Conservation (phyloP, 805 yeast species). For the Starmerella bombicola region DNA sequence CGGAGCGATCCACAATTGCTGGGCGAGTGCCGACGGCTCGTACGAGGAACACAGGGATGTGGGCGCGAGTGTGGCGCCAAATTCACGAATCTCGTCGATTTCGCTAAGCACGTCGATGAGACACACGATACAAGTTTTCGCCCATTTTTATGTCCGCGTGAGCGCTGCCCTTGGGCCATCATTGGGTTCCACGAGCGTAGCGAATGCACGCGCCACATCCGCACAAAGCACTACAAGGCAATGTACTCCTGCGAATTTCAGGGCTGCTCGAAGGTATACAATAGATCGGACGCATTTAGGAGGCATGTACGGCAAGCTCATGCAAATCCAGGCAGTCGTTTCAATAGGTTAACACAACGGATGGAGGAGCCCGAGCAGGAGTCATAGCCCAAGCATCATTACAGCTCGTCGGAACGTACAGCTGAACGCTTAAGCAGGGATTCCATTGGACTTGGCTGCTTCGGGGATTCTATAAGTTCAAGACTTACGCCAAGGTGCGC, state of each 20-base stretch:
- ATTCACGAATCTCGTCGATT: slow-evolving; percentile 13
- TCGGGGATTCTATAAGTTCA: no score
- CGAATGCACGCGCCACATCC: slow-evolving; percentile 20
- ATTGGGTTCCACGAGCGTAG: slow-evolving; percentile 22
- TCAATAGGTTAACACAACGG: slow-evolving; percentile 7
- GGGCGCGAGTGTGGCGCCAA: slow-evolving; percentile 19
- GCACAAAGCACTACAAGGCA: slow-evolving; percentile 19
- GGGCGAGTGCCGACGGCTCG: slow-evolving; percentile 15
- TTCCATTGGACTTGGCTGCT: no score
- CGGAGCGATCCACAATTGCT: slow-evolving; percentile 8
- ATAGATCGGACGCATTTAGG: slow-evolving; percentile 20
- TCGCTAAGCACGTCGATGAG: slow-evolving; percentile 15
- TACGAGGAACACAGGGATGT: slow-evolving; percentile 21
- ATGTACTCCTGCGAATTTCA: slow-evolving; percentile 18
- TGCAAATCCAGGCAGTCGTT: slow-evolving; percentile 10
- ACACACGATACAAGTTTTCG: slow-evolving; percentile 16
- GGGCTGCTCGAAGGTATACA: slow-evolving; percentile 18
- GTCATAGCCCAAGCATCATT: no score
- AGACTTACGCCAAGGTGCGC: no score
- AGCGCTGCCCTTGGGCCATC: slow-evolving; percentile 18
- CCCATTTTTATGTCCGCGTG: slow-evolving; percentile 17
- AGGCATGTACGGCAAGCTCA: slow-evolving; percentile 20
- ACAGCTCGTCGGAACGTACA: no score
- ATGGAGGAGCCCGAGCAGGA: no score
- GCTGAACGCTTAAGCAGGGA: no score